Base-by-base conservation (phyloP, 305 asterid genomes). In the Fraxinus greggii region DNA sequence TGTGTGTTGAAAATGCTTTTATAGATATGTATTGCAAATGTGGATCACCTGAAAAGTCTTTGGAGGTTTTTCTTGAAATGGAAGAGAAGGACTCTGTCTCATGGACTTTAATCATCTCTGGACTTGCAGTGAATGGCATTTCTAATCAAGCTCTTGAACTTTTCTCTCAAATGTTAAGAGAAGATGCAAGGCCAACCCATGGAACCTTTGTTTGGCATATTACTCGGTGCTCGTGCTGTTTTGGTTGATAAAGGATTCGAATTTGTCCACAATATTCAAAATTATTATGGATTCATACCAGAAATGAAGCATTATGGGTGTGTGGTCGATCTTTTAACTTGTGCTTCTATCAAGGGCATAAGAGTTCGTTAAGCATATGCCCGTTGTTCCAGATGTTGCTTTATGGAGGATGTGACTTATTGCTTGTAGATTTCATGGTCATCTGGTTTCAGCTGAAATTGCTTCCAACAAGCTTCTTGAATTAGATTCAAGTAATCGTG, bases 11-110 rank as follows among this genome's bases (percentile, higher is more conserved):
- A 15, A 93, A 92, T 86, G 88, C 97, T 51, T 86, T 93, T 76
- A 84, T 92, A 28, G 92, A 92, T 86, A 94, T 92, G 98, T 92
- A 91, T 83, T 92, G 95, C 88, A 94, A 94, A 88, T 94, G 97
- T 59, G 93, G 93, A 80, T 91, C 88, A 1, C 76, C 87, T 13
- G 85, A 83, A 65, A 82, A 83, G 76, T 95, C 96, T 13, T 29
- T 89, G 84, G 78, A 70, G 36, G 89, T 92, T 21, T 94, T 94
- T 24, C 38, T 76, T 42, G 81, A 72, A 17, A 90, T 90, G 92
- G 84, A 86, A 75, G 89, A 76, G 21, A 91, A 81, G 82, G 98
- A 91, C 82, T 80, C 90, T 5, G 91, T 94, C 2, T 88, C 97
- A 5, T 94, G 96, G 97, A 91, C 92, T 54, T 90, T 94, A n/a